Base-by-base conservation (phyloP, 108 stramenopile genomes). In the Cyclotella kingstonii region DNA sequence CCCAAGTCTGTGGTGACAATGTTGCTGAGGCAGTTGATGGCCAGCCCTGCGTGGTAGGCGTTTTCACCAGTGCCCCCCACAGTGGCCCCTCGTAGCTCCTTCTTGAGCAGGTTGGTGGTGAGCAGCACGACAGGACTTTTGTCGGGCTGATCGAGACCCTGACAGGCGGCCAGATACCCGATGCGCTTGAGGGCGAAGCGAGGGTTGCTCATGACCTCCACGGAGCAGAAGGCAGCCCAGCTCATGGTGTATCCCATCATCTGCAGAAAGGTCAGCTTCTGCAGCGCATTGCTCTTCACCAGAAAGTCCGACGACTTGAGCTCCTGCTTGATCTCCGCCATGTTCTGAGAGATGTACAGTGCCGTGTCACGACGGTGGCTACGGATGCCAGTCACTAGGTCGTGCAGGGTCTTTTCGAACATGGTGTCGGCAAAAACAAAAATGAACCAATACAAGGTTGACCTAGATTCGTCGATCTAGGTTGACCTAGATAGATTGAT, bases 181-280 rank as follows among this genome's bases (percentile, higher is more conserved):
- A 96, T 84, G 14, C 99, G 81, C 73, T 98, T 97, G 54, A 97
- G 89, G 3, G 87, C 95, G 76, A 99, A 99, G 11, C 97, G 87
- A 0, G 94, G 84, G 12, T 55, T 66, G 68, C 82, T 83, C 98
- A 98, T 97, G 44, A 96, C 93, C 65, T 98, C 98, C 22, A 96
- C 89, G 34, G 95, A 80, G 33, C 85, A 77, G 67, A 99, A 99
- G 33, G 88, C 80, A 7, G 99, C 98, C 94, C 95, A 99, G 39
- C 71, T 81, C 86, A 98, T 94, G 71, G 91, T 87, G 69, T 97
- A 97, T 10, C 99, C 99, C 81, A 96, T 89, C 96, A 97, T 97
- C 68, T 97, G 96, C 47, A 99, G 81, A 63, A 97, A 93, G 31
- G 98, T 99, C 21, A 99, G 66, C 67, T 99, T 99, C 56, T 95